phyloP scores from a whole-genome alignment of 2,329 filamentous ascomycete genomes.

The Emergomyces orientalis region DNA sequence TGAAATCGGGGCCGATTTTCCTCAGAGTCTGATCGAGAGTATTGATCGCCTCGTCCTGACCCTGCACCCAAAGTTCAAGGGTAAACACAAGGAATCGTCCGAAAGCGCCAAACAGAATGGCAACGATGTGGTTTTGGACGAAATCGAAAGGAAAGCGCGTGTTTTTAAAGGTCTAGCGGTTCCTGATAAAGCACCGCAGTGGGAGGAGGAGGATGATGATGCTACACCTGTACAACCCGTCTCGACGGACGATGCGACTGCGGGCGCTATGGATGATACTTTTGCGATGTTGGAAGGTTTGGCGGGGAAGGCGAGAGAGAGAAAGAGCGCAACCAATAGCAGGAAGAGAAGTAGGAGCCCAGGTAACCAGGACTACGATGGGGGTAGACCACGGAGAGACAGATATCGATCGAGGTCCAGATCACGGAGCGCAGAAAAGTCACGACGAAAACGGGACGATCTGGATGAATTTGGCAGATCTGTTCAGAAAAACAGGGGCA shows the following conservation, averaged over 20 bases:
- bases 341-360: constrained; percentile 49
- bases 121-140: constrained; percentile 34
- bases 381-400: constrained; percentile 20
- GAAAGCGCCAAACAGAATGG: constrained; percentile 33
- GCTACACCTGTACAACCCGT: constrained; percentile 19
- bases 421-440: constrained; percentile 37
- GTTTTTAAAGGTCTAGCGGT: constrained; percentile 87
- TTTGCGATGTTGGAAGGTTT: constrained; percentile 83
- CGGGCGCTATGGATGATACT: constrained; percentile 79
- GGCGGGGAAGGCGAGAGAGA: constrained; percentile 52
- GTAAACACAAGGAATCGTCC: constrained; percentile 28
- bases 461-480: constrained; percentile 52
- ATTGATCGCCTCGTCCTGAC: constrained; percentile 80
- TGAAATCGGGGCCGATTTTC: constrained; percentile 72
- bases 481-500: constrained; percentile 30
- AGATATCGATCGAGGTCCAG: constrained; percentile 45
- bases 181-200: constrained; percentile 61
- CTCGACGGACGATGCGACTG: constrained; percentile 33
- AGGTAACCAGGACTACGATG: constrained; percentile 41
- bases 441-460: constrained; percentile 40
- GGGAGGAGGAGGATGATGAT: constrained; percentile 42
- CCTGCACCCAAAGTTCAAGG: constrained; percentile 84
- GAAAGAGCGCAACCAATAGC: constrained; percentile 30
- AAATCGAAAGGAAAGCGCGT: constrained; percentile 62
- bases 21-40: constrained; percentile 77